A percentile compares a stretch with the other conserved stretches of the same genome.
Evolutionary conservation across 352 stramenopile species (phyloP).

Genomic region (Pythium chondricola): DNA sequence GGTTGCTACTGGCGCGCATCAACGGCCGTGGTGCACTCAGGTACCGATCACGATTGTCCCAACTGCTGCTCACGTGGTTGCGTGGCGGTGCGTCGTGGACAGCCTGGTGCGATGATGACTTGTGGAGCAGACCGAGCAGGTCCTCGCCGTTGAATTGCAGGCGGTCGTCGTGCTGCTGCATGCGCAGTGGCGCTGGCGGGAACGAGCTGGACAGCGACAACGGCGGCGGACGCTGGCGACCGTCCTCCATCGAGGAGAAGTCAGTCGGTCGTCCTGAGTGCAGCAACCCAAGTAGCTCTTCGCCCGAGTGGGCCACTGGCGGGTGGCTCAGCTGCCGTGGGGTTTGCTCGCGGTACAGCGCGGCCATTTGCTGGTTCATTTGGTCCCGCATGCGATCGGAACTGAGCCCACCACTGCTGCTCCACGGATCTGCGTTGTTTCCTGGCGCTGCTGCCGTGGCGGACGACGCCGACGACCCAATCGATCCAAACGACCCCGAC

Average conservation of each 20-base stretch:
- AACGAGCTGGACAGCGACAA: slow-evolving; percentile 15
- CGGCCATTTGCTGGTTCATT: slow-evolving; percentile 78
- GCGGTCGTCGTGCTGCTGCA: slow-evolving; percentile 5
- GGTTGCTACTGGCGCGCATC: slow-evolving; percentile 11
- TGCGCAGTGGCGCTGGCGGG: slow-evolving; percentile 2
- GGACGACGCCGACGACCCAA: slow-evolving; percentile 11
- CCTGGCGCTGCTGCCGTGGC: too few relatives aligned
- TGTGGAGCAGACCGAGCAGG: slow-evolving; percentile 31
- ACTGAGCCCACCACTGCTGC: slow-evolving; percentile 9
- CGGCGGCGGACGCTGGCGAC: slow-evolving; percentile 7
- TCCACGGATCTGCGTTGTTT: slow-evolving; percentile 17
- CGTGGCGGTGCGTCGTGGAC: not conserved
- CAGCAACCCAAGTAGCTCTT: slow-evolving; percentile 34
- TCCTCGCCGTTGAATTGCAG: slow-evolving; percentile 18
- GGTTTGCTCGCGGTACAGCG: too few relatives aligned
- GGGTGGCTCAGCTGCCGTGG: slow-evolving; percentile 20
- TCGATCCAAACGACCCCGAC: slow-evolving; percentile 11
- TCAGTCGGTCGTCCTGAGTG: slow-evolving; percentile 9
- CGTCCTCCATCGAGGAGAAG: slow-evolving; percentile 10
- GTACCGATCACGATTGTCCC: slow-evolving; percentile 12
- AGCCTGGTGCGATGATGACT: slow-evolving; percentile 4
- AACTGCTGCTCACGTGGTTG: slow-evolving; percentile 18
- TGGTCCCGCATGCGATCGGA: slow-evolving; percentile 39
- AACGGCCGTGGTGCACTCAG: slow-evolving; percentile 12
- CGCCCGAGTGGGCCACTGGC: slow-evolving; percentile 28